Base-by-base conservation (phyloP, 768 basidiomycete species). In the Boletus rufocinnamomeus region DNA sequence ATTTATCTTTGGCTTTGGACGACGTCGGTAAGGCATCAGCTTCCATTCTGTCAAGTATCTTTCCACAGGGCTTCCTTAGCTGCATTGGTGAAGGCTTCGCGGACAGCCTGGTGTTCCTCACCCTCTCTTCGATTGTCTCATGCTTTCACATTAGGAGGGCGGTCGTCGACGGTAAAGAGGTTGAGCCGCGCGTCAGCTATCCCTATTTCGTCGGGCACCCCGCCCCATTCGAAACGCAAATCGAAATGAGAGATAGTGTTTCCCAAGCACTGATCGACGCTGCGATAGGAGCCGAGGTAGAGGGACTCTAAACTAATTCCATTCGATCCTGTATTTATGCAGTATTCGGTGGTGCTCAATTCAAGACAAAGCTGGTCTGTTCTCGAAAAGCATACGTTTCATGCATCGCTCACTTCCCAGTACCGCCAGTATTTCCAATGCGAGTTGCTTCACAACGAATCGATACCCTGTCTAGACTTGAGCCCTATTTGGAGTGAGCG, bases 1-100 rank as follows among this genome's bases (percentile, higher is more conserved):
- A 3, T 56, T 56, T 11, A 49, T 56, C 9, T 56, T 56, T 34
- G 55, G 48, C 4, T 56, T 56, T 27, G 55, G 55, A 28, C 38
- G 55, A 28, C 55, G 55, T 50, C 55, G 55, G 54, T 56, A 25
- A 56, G 54, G 23, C 19, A 8, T 7, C 9, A 25, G 23, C 17
- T 50, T 41, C 43, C 16, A 34, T 50, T 17, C 30, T 25, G 7
- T 41, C 21, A 7, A 40, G 40, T 41, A 11, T 4, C 40, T 41
- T n/a, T 9, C 10, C 9, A 41, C 10, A n/a, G 40, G 32, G 32
- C 4, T 41, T 9, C 40, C 19, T 3, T 32, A 56, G 54, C 34
- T 56, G 55, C 32, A 28, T 44, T 11, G 55, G 55, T 0, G 48
- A 56, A 35, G 49, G 55, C 21, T 56, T 56, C 4, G 48, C 55